A percentile compares a stretch with the other conserved stretches of the same genome.
These are phyloP conservation scores for Neurospora sp. DNA, from an alignment of 2,329 filamentous ascomycete species.

Conservation along the genomic window DNA sequence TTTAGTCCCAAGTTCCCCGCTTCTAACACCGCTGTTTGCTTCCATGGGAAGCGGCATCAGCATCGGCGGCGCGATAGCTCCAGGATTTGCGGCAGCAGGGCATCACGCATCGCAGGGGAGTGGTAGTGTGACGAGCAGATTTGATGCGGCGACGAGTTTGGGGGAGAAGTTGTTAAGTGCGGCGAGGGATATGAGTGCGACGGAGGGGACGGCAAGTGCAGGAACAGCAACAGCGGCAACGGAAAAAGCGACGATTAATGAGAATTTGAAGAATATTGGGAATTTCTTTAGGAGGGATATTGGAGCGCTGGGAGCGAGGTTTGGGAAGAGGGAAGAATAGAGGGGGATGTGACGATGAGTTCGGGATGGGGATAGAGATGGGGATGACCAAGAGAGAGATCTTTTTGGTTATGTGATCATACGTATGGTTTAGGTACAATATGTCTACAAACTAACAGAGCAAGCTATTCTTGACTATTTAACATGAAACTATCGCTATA, in stretches of 20 bases:
- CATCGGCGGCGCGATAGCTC: slow-evolving; percentile 25
- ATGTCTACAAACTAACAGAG: no score
- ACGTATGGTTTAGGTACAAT: no score
- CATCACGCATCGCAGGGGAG: slow-evolving; percentile 29
- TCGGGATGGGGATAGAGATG: neutral
- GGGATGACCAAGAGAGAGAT: neutral
- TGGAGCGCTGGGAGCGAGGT: slow-evolving; percentile 62
- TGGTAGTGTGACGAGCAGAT: slow-evolving; percentile 40
- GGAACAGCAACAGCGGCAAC: slow-evolving; percentile 23
- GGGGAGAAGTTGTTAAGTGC: slow-evolving; percentile 84
- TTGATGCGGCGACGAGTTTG: slow-evolving; percentile 65
- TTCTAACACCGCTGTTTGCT: slow-evolving; percentile 58
- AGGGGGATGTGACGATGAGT: no score
- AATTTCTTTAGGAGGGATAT: slow-evolving; percentile 93
- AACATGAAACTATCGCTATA: no score
- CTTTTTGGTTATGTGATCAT: no score
- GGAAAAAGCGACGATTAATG: slow-evolving; percentile 68
- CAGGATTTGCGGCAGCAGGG: slow-evolving; percentile 13
- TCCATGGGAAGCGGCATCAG: slow-evolving; percentile 25
- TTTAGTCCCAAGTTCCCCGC: slow-evolving; percentile 58
- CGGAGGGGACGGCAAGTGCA: slow-evolving; percentile 54
- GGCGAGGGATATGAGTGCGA: slow-evolving; percentile 72
- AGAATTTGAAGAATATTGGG: slow-evolving; percentile 89
- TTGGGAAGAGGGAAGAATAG: slow-evolving; percentile 46
- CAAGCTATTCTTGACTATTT: no score